Conservation (phyloP, 164 flowering plant genomes). For the Nymphaea thermarum region DNA sequence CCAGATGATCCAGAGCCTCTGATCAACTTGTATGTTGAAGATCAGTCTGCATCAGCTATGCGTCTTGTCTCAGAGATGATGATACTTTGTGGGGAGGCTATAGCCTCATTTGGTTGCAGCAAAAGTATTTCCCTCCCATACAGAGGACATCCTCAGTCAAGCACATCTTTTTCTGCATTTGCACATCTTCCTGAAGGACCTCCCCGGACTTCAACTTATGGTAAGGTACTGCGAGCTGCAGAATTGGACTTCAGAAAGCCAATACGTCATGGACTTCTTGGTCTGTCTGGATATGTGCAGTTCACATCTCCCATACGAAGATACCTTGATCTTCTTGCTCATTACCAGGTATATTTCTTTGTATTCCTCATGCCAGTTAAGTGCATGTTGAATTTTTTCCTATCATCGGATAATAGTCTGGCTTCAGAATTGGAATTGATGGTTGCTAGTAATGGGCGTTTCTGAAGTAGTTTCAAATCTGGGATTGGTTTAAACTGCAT, state of each 20-base stretch:
- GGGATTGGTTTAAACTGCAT: too few relatives aligned
- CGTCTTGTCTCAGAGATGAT: conserved; percentile 95
- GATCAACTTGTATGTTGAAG: conserved; percentile 84
- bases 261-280: conserved; percentile 71
- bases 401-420: too few relatives aligned
- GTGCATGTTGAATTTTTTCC: too few relatives aligned
- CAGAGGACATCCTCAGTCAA: conserved; percentile 90
- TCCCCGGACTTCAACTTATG: conserved; percentile 63
- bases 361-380: too few relatives aligned
- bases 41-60: conserved; percentile 88
- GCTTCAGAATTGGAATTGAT: too few relatives aligned
- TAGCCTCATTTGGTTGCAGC: conserved; percentile 68
- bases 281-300: conserved; percentile 95
- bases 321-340: conserved; percentile 92
- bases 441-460: too few relatives aligned
- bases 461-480: too few relatives aligned
- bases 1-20: conserved; percentile 84
- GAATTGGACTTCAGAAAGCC: conserved; percentile 86
- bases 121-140: conserved; percentile 80
- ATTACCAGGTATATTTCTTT: conserved; percentile 53
- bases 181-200: conserved; percentile 97
- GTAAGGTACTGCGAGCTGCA: conserved; percentile 82
- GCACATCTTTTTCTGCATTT: conserved; percentile 58
- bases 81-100: conserved; percentile 89
- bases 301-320: conserved; percentile 96